A percentile compares a stretch with the other conserved stretches of the same genome.
phyloP scores from a whole-genome alignment of 2,329 filamentous ascomycete genomes.

The Parafenestella ontariensis region DNA sequence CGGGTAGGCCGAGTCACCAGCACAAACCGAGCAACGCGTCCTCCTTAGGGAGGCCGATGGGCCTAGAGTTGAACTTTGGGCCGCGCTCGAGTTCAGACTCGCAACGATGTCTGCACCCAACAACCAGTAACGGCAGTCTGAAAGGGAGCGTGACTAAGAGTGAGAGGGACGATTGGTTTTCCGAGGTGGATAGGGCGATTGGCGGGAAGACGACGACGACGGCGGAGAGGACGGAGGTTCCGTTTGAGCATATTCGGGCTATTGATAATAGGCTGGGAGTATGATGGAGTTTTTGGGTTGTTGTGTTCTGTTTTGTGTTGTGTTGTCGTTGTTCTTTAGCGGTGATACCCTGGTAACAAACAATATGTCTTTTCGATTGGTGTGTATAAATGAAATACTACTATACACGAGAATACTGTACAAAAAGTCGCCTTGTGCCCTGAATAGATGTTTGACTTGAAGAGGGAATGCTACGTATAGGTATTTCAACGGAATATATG shows the following conservation, averaged over 20 bases:
- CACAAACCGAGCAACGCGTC: constrained; percentile 18
- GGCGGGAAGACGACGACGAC: constrained; percentile 19
- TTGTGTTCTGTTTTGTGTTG: background rate
- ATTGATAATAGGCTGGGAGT: background rate
- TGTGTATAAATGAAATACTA: background rate
- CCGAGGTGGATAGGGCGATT: constrained; percentile 21
- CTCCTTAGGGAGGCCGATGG: constrained; percentile 18
- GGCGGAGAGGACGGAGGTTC: constrained; percentile 7
- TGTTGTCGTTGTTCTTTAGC: background rate
- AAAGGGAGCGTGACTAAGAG: constrained; percentile 3
- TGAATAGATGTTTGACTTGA: too few relatives aligned
- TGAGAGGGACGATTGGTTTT: constrained; percentile 26
- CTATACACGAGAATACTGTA: background rate
- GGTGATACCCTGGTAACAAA: background rate
- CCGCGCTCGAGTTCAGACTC: constrained; percentile 36
- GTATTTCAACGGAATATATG: too few relatives aligned
- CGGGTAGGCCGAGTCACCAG: constrained; percentile 4
- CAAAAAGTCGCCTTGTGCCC: too few relatives aligned
- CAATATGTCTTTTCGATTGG: background rate
- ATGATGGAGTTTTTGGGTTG: background rate
- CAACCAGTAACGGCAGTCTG: constrained; percentile 4
- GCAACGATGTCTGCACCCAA: constrained; percentile 26
- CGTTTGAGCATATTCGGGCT: constrained; percentile 12
- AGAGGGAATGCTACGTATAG: too few relatives aligned
- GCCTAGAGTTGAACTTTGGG: constrained; percentile 13